Evolutionary conservation across 768 basidiomycete species (phyloP).

Genomic region (Cyclocybe aegerita): DNA sequence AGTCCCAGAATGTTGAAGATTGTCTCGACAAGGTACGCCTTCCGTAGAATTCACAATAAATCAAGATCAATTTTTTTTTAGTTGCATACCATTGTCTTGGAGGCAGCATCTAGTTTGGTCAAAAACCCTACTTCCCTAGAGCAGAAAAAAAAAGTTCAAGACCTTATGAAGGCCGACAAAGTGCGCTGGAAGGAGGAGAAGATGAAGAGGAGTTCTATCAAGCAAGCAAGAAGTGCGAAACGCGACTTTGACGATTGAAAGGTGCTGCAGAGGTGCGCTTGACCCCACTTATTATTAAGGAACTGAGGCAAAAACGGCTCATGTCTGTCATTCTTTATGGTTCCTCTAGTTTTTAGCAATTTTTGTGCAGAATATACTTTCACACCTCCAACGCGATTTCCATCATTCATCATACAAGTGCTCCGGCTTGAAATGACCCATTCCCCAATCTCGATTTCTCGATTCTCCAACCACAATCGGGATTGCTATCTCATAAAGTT

Average conservation of each 20-base stretch:
- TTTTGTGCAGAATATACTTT: not conserved
- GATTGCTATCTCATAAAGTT: not conserved
- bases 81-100: constrained; percentile 54
- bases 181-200: constrained; percentile 50
- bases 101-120: constrained; percentile 44
- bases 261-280: too few species aligned
- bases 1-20: constrained; percentile 73
- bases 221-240: constrained; percentile 29
- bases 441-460: too few species aligned
- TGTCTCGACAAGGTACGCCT: constrained; percentile 60
- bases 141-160: constrained; percentile 54
- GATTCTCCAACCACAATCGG: too few species aligned
- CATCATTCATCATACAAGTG: too few species aligned
- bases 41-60: not conserved
- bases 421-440: too few species aligned
- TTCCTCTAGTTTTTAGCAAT: not conserved
- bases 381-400: too few species aligned
- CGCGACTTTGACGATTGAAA: too few species aligned
- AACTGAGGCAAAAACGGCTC: too few species aligned
- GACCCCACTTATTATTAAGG: too few species aligned
- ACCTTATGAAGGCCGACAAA: constrained; percentile 44
- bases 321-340: too few species aligned
- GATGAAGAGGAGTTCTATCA: constrained; percentile 49
- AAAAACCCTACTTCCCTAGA: constrained; percentile 54
- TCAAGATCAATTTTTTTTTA: constrained; percentile 20